These are phyloP conservation scores for Chrysosporium keratinophilum DNA, from an alignment of 2,329 filamentous ascomycete species.

Conservation along the genomic window DNA sequence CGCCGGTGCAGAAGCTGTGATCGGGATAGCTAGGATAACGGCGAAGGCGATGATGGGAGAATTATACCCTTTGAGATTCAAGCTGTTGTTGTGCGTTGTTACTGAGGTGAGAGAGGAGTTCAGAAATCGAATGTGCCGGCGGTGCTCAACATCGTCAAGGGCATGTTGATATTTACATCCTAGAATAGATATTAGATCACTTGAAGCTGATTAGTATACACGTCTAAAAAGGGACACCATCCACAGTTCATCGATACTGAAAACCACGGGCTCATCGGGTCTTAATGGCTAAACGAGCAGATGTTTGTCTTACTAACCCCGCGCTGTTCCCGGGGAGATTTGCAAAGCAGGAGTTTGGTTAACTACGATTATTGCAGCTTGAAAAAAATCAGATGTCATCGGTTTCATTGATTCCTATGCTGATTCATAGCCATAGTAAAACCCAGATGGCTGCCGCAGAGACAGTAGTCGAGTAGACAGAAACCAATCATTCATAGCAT, in stretches of 20 bases:
- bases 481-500: slow-evolving; percentile 1
- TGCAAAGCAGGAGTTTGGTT: too few species aligned
- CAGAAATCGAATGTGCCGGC: not conserved
- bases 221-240: too few species aligned
- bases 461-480: slow-evolving; percentile 1
- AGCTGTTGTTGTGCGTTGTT: not conserved
- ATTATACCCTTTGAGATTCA: not conserved
- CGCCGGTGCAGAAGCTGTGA: slow-evolving; percentile 23
- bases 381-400: not conserved
- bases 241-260: too few species aligned
- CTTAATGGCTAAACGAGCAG: too few species aligned
- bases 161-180: too few species aligned
- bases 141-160: too few species aligned
- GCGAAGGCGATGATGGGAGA: not conserved
- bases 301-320: too few species aligned
- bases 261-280: too few species aligned
- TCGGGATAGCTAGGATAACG: not conserved
- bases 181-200: too few species aligned
- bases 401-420: not conserved
- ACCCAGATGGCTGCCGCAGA: not conserved
- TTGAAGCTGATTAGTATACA: too few species aligned
- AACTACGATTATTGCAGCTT: not conserved
- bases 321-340: too few species aligned
- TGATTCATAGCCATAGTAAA: not conserved
- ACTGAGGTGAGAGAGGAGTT: too few species aligned